Evolutionary conservation across 257 asterid genomes (phyloP).

Genomic region (Avicennia marina): DNA sequence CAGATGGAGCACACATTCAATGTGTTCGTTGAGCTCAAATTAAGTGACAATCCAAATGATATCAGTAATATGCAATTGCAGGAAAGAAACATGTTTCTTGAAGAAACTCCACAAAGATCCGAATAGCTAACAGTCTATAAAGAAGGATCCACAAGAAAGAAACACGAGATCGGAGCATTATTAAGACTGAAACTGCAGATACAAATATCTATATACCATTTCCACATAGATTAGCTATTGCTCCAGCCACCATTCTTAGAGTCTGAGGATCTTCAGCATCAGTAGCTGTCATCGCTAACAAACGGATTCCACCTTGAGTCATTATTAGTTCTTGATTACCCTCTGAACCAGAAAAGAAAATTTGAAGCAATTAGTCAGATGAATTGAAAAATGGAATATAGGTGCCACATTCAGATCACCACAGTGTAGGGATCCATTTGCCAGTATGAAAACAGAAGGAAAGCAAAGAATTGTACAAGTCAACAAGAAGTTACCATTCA

Average conservation of each 20-base stretch:
- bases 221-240: slow-evolving; percentile 96
- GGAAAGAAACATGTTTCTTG: neutral
- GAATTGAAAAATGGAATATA: slow-evolving; percentile 4
- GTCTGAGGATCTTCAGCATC: slow-evolving; percentile 99
- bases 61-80: too few species aligned
- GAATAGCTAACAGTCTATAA: neutral
- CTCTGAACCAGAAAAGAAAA: slow-evolving; percentile 42
- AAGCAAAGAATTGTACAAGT: too few species aligned
- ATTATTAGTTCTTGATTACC: slow-evolving; percentile 92
- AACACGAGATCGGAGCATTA: neutral
- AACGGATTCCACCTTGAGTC: slow-evolving; percentile 86
- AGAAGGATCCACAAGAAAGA: neutral
- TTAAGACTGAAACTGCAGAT: slow-evolving; percentile 2
- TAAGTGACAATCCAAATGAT: too few species aligned
- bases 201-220: slow-evolving; percentile 47
- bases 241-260: slow-evolving; percentile 99
- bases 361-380: slow-evolving; percentile 1
- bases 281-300: slow-evolving; percentile 78
- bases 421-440: neutral
- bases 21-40: too few species aligned
- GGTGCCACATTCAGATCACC: slow-evolving; percentile 8
- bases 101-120: neutral
- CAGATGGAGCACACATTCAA: neutral
- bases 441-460: too few species aligned
- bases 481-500: slow-evolving; percentile 70